Percentiles rank a stretch among this genome's conserved stretches.
Evolutionary conservation across 345 rosid species (phyloP).

Genomic region (Corymbia maculata): DNA sequence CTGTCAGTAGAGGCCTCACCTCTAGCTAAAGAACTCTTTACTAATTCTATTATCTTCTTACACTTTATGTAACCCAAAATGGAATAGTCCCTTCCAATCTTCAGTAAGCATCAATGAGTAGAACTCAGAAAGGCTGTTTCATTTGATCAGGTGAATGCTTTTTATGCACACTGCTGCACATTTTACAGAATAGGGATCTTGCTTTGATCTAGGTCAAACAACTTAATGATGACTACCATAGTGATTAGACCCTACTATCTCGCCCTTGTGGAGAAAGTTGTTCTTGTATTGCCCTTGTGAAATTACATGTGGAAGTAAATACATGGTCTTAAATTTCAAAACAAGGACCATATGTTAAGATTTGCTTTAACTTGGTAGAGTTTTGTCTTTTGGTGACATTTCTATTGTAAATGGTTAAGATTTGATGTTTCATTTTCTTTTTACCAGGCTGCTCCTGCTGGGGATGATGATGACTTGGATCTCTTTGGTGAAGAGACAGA

Average conservation of each 20-base stretch:
- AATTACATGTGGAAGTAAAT: not conserved
- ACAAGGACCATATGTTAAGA: not conserved
- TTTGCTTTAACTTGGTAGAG: not conserved
- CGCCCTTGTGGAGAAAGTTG: not conserved
- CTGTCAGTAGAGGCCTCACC: not conserved
- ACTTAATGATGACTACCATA: not conserved
- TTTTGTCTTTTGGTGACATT: not conserved
- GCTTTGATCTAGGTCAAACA: not conserved
- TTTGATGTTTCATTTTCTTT: not conserved
- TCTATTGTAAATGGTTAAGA: not conserved
- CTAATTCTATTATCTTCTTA: not conserved
- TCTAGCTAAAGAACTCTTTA: not conserved
- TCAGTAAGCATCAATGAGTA: not conserved
- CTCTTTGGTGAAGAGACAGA: slow-evolving; percentile 96
- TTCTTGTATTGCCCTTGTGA: not conserved
- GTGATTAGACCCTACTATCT: not conserved
- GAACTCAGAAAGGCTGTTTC: not conserved
- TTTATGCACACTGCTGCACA: not conserved
- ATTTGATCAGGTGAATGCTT: not conserved
- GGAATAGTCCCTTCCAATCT: not conserved
- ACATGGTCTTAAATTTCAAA: not conserved
- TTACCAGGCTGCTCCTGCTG: slow-evolving; percentile 38
- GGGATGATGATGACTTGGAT: slow-evolving; percentile 78
- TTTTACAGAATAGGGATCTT: not conserved
- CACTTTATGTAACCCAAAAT: not conserved